phyloP scores from a whole-genome alignment of 139 green algal genomes.

The Chlorella sp. region DNA sequence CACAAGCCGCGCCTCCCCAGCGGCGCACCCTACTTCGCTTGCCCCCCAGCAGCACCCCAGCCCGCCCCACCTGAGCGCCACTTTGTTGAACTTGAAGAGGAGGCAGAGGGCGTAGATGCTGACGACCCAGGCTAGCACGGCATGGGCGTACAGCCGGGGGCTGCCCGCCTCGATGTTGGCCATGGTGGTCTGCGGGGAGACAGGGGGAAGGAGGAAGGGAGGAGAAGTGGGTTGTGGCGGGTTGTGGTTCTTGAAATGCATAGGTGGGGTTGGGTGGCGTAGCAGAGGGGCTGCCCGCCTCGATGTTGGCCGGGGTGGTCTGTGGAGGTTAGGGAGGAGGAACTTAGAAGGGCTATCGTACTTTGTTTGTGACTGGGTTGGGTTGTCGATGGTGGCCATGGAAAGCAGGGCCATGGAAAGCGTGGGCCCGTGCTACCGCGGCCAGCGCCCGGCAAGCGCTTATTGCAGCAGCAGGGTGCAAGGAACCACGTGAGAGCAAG shows the following conservation, averaged over 20 bases:
- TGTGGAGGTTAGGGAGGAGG: too few relatives aligned
- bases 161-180: slow-evolving; percentile 56
- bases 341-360: too few relatives aligned
- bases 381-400: too few relatives aligned
- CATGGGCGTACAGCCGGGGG: slow-evolving; percentile 64
- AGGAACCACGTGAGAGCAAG: too few relatives aligned
- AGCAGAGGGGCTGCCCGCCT: neutral
- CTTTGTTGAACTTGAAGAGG: slow-evolving; percentile 61
- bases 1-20: too few relatives aligned
- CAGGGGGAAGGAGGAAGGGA: neutral
- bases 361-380: too few relatives aligned
- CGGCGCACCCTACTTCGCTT: too few relatives aligned
- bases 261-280: neutral
- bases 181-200: slow-evolving; percentile 42
- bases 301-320: too few relatives aligned
- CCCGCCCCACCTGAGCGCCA: slow-evolving; percentile 46
- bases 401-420: too few relatives aligned
- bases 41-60: neutral
- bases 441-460: too few relatives aligned
- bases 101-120: slow-evolving; percentile 56
- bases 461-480: too few relatives aligned
- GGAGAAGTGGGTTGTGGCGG: neutral
- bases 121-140: slow-evolving; percentile 60
- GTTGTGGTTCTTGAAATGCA: neutral
- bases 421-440: too few relatives aligned